Evolutionary conservation across 768 basidiomycete species (phyloP), one percentile per base, ranked within the genome.

Genomic region (Podaxis sp.): DNA sequence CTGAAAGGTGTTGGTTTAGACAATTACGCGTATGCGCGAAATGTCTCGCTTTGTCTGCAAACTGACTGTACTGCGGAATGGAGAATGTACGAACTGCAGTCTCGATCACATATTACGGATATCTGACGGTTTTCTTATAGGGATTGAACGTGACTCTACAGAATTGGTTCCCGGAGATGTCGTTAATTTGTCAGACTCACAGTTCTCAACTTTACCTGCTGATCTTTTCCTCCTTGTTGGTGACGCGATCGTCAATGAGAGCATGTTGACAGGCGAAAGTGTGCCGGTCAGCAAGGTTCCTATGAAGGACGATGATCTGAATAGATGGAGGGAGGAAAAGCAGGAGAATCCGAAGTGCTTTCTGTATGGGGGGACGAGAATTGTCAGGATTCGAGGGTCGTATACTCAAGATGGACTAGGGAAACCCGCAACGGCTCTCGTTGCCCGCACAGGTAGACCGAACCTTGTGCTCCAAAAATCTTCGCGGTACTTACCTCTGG

Each of bases 181-280:
- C 61, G 78, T 98, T 63, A 92, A 97, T 72, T 77, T 98, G n/a
- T 87, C 92, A 9, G 84, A 86, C 35, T 82, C 91, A 1, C 82
- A 84, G 25, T 79, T 95, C 6, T 75, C 82, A 7, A 73, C 87
- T 35, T 80, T 99, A 64, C 97, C 97, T 2, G 91, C 93, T 13
- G 97, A 99, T 71, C 80, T 96, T 63, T 84, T 98, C 64, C 81
- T 99, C 6, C 85, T 99, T 28, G 92, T 93, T 1, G 97, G 97
- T 1, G 97, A 99, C 71, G 94, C 95, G 1, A 96, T 99, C 61
- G 90, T 98, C 54, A 98, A 98, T 71, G 97, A 99, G 75, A 96
- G 94, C 63, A 98, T 99, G 97, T 84, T 99, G 23, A 98, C 97
- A 0, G 97, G 97, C 11, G 97, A 99, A 74, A 97, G 95, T 64